Base-by-base conservation (phyloP, 257 asterid species). In the Fraxinus quadrangulata region DNA sequence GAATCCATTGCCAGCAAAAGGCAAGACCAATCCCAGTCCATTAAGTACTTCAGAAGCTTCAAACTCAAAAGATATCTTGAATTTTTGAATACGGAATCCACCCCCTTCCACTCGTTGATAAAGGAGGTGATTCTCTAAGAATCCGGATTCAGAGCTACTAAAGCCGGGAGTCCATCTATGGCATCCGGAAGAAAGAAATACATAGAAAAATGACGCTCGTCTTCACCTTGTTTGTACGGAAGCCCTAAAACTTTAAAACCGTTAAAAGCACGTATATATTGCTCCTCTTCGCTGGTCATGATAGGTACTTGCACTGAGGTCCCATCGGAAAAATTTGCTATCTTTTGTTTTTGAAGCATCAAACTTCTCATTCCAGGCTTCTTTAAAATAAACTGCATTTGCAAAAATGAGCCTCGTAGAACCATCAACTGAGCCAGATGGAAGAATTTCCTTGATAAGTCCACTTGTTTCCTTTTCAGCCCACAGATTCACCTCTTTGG, bases 121-220 rank as follows among this genome's bases (percentile, higher is more conserved):
- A 10, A 85, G 84, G 6, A 86, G 49, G 69, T 81, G 87, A 6
- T 49, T 78, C 17, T 85, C 85, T 19, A 84, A 6, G 74, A 86
- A 84, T 28, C 66, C 82, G 14, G 88, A 72, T 47, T 86, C 83
- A 30, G 31, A 30, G 31, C 79, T 71, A 77, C 75, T 56, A 84
- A 79, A 31, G 78, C 77, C 74, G 83, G 79, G 3, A 86, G 71
- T 28, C 88, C 88, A 70, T 82, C 80, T 40, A 33, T 84, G 65
- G 88, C 82, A 21, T 84, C 85, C 6, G 88, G 86, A 26, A 86
- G 86, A 74, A 80, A 80, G 73, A 83, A 75, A 72, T 82, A 84
- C 88, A 86, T 84, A 75, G 90, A 74, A 77, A 84, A 84, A 61
- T 65, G 61, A 6, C 90, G 83, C 70, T 49, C 72, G 39, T 84